Base-by-base conservation (phyloP, 2,329 filamentous ascomycete species). In the Botrytis deweyae region DNA sequence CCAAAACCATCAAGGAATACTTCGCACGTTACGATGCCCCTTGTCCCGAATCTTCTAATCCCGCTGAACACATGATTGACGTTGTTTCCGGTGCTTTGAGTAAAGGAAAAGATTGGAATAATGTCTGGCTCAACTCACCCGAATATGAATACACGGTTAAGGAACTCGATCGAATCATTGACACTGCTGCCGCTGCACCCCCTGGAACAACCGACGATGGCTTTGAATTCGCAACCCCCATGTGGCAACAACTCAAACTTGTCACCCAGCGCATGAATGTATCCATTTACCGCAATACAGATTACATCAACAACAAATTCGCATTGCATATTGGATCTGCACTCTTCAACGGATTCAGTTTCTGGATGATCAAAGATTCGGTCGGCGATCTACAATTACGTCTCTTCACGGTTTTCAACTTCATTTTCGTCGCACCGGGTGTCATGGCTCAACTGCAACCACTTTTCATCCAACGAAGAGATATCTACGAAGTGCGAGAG, bases 241-340 rank as follows among this genome's bases (percentile, higher is more conserved):
- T 87, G 6, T 80, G 79, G 76, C 81, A 82, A 0, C 87, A 88
- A 77, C 81, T 85, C 3, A 78, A 78, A 40, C 71, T 81, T 3
- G 80, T 81, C 20, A 78, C 76, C 1, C 33, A 75, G 3, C 74
- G 80, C 3, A 79, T 78, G 76, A 80, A 78, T 61, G 79, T 88
- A 0, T 85, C 90, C 0, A 84, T 93, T 8, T 93, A 85, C 83
- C 87, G 92, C 72, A 93, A 92, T 79, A 87, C 85, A 5, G 88
- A 91, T 70, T 86, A 85, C 72, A 80, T 84, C 75, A 88, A 84
- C 81, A 85, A 86, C 78, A 85, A 86, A 68, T 79, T 85, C 1
- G 81, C 84, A 0, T 82, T 90, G 1, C 88, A 90, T 78, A 82
- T 90, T 36, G 82, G 83, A 22, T 85, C 84, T 0, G 87, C 85